Percentiles rank a stretch among this genome's conserved stretches.
phyloP scores from a whole-genome alignment of 2,329 filamentous ascomycete genomes.

The Cladosporium halotolerans region DNA sequence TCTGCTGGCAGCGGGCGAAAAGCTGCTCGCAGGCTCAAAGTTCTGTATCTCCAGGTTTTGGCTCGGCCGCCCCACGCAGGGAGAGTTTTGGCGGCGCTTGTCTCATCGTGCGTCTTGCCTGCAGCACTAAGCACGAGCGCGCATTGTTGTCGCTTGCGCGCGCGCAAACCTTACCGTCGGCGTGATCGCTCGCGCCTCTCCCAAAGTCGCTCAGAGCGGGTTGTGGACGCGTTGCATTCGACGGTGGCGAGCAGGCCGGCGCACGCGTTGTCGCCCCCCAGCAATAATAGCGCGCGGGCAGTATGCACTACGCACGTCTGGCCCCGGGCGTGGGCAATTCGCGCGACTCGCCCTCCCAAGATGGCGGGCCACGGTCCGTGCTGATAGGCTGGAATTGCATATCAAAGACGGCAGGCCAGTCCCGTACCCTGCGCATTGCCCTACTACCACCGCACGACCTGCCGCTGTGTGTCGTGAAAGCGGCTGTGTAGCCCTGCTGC shows the following conservation, averaged over 20 bases:
- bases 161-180: neutral
- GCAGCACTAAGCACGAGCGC: neutral
- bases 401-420: conserved; percentile 7
- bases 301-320: no score
- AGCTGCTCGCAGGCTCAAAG: neutral
- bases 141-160: neutral
- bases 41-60: neutral
- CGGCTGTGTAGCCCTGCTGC: neutral
- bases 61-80: neutral
- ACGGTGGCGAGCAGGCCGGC: no score
- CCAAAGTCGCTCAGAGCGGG: no score
- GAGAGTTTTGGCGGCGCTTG: no score
- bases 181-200: neutral
- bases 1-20: neutral
- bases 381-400: conserved; percentile 9
- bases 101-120: neutral
- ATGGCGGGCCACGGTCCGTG: conserved; percentile 1
- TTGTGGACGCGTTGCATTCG: no score
- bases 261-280: no score
- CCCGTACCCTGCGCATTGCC: neutral
- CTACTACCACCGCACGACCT: no score
- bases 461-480: no score
- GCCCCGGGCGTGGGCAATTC: neutral
- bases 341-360: neutral
- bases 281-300: no score